Evolutionary conservation across 139 green algal genomes (phyloP).

Genomic region (Eudorina sp.): DNA sequence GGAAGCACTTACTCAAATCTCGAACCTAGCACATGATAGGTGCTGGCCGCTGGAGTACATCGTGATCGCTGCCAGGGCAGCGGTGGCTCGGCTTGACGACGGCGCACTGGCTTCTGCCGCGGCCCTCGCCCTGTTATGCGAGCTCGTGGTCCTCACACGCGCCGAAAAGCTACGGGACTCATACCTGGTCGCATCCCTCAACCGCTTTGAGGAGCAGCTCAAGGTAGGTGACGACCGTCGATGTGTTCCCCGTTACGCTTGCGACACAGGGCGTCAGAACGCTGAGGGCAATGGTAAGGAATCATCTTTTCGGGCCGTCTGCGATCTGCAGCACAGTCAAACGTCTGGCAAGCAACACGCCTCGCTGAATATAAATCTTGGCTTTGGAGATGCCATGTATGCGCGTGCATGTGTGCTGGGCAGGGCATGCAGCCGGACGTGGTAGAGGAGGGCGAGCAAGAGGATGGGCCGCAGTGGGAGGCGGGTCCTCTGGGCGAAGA

Average conservation of each 20-base stretch:
- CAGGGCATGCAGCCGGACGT: constrained; percentile 49
- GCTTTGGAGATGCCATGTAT: too few relatives aligned
- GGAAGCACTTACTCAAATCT: not conserved
- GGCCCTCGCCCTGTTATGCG: constrained; percentile 81
- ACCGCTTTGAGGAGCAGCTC: not conserved
- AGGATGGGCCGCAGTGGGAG: constrained; percentile 1
- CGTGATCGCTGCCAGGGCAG: not conserved
- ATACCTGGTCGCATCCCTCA: not conserved
- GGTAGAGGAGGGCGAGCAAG: constrained; percentile 18
- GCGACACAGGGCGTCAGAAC: too few relatives aligned
- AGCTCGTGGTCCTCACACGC: constrained; percentile 71
- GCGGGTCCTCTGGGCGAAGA: not conserved
- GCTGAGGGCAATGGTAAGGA: too few relatives aligned
- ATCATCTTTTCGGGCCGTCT: too few relatives aligned
- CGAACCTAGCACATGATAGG: not conserved
- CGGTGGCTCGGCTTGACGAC: constrained; percentile 85
- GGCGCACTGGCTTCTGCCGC: constrained; percentile 81
- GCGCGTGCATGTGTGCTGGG: too few relatives aligned
- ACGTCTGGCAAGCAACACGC: too few relatives aligned
- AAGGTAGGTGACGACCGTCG: too few relatives aligned
- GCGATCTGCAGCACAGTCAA: too few relatives aligned
- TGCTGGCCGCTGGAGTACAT: constrained; percentile 14
- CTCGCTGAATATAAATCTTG: too few relatives aligned
- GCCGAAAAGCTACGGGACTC: constrained; percentile 58
- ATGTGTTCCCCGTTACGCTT: too few relatives aligned